Evolutionary conservation across 768 basidiomycete genomes (phyloP).

Genomic region (Suillus weaverae): DNA sequence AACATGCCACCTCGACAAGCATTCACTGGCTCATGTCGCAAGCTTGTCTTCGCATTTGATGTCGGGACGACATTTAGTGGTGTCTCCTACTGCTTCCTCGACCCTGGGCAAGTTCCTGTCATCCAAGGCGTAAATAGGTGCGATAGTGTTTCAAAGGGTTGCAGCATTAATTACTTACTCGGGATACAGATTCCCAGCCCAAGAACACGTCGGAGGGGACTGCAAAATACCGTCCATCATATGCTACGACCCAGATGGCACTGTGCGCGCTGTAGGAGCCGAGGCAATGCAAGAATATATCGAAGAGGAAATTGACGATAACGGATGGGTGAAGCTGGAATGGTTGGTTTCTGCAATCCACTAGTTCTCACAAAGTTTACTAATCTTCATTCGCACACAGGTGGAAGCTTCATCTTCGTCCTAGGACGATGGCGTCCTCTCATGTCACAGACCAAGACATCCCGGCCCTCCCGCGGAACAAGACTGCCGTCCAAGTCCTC

Average conservation of each 20-base stretch:
- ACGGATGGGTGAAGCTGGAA: slow-evolving; percentile 31
- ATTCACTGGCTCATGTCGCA: slow-evolving; percentile 41
- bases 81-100: slow-evolving; percentile 42
- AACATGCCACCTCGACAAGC: slow-evolving; percentile 34
- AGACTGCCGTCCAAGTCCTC: slow-evolving; percentile 44
- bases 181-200: slow-evolving; percentile 43
- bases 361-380: not conserved
- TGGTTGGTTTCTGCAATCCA: slow-evolving; percentile 21
- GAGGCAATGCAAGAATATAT: slow-evolving; percentile 43
- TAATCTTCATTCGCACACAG: slow-evolving; percentile 17
- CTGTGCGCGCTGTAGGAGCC: slow-evolving; percentile 43
- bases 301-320: slow-evolving; percentile 41
- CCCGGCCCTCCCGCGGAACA: slow-evolving; percentile 44
- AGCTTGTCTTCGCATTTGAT: slow-evolving; percentile 51
- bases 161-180: slow-evolving; percentile 11
- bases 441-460: slow-evolving; percentile 34
- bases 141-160: not conserved
- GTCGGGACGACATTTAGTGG: slow-evolving; percentile 54
- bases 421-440: slow-evolving; percentile 21
- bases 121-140: slow-evolving; percentile 26
- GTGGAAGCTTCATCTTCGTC: slow-evolving; percentile 39
- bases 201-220: slow-evolving; percentile 45
- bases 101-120: slow-evolving; percentile 29
- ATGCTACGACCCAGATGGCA: slow-evolving; percentile 45
- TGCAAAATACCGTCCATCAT: slow-evolving; percentile 52